Percentiles rank a stretch among this genome's conserved stretches.
These are phyloP conservation scores for Malus orientalis DNA, from an alignment of 306 rosid genomes.

Conservation along the genomic window DNA sequence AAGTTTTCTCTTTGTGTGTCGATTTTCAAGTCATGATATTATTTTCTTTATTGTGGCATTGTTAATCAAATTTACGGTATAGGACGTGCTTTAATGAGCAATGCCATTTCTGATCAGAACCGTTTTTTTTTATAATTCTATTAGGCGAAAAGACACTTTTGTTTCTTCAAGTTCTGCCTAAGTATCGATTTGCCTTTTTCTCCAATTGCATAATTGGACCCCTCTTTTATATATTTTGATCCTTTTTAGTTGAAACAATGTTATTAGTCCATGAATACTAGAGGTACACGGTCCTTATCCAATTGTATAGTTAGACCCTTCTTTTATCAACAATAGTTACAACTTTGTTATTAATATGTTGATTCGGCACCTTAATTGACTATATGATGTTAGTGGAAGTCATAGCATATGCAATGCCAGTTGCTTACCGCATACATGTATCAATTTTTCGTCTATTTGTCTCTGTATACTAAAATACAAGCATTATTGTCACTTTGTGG, in stretches of 20 bases:
- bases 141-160: neutral
- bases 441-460: neutral
- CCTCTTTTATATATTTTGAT: neutral
- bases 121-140: neutral
- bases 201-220: neutral
- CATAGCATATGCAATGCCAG: neutral
- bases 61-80: neutral
- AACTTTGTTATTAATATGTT: neutral
- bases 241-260: neutral
- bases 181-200: neutral
- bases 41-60: neutral
- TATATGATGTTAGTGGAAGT: neutral
- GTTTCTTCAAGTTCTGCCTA: neutral
- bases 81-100: neutral
- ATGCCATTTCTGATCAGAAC: neutral
- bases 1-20: neutral
- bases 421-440: neutral
- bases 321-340: neutral
- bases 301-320: too few species aligned
- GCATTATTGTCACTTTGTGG: neutral
- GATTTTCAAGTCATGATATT: neutral
- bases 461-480: neutral
- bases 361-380: neutral
- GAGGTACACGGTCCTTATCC: too few species aligned
- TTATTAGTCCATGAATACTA: neutral